phyloP scores from a whole-genome alignment of 768 basidiomycete genomes.

The Kwoniella newhampshirensis region DNA sequence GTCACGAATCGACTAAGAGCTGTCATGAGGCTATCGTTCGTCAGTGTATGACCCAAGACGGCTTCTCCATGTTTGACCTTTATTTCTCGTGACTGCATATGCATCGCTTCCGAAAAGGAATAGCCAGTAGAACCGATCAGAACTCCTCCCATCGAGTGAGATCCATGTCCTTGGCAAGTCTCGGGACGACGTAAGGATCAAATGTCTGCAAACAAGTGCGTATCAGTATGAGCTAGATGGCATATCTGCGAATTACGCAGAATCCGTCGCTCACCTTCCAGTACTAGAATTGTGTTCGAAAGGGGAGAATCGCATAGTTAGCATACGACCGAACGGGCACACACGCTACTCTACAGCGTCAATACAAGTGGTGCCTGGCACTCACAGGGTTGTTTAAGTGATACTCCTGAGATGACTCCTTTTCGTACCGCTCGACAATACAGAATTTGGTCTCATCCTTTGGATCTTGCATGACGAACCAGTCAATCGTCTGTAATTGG shows the following conservation, averaged over 20 bases:
- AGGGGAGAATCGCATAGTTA: background rate
- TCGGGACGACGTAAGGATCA: constrained; percentile 53
- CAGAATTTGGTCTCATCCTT: constrained; percentile 54
- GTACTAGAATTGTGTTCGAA: constrained; percentile 37
- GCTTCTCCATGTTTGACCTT: no score
- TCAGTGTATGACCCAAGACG: no score
- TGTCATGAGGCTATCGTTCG: no score
- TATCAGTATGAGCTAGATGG: background rate
- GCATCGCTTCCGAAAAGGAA: background rate
- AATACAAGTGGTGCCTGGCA: background rate
- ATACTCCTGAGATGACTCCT: constrained; percentile 53
- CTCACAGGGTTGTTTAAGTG: constrained; percentile 50
- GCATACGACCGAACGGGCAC: background rate
- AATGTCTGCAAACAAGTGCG: constrained; percentile 36
- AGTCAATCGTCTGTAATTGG: constrained; percentile 49
- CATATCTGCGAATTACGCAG: background rate
- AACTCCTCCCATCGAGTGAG: constrained; percentile 54
- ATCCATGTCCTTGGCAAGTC: constrained; percentile 52
- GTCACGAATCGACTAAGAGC: no score
- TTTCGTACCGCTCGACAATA: constrained; percentile 53
- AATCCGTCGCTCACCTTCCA: constrained; percentile 40
- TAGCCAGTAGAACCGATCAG: constrained; percentile 14
- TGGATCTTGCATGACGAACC: constrained; percentile 55
- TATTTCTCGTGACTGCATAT: background rate
- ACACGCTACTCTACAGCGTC: background rate